Conservation (phyloP, 2,329 filamentous ascomycete genomes). For the Rutstroemia sp. region DNA sequence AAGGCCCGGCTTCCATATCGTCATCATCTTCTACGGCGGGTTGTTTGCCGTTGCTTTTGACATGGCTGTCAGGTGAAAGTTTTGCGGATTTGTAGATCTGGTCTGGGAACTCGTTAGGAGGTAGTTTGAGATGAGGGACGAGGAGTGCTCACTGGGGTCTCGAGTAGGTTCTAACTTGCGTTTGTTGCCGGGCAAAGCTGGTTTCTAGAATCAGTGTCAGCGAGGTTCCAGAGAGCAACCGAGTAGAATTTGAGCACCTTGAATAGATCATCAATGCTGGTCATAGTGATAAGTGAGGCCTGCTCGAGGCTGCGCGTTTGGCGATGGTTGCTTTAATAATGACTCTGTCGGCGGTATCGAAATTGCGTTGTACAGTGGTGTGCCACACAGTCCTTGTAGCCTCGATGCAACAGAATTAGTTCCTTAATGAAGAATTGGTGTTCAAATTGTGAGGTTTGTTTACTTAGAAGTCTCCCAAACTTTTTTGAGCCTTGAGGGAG, state of each 20-base stretch:
- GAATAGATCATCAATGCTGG: conserved; percentile 27
- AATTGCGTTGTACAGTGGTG: not conserved
- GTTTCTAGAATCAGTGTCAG: conserved; percentile 22
- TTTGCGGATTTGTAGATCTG: conserved; percentile 59
- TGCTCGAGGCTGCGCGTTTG: conserved; percentile 2
- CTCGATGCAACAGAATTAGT: not conserved
- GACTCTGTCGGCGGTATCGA: not conserved
- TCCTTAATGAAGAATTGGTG: not conserved
- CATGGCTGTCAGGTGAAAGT: conserved; percentile 36
- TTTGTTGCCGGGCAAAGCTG: conserved; percentile 41
- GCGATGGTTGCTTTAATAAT: not conserved
- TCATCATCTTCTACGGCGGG: conserved; percentile 30
- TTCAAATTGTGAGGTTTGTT: not conserved
- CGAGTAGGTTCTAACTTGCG: conserved; percentile 54
- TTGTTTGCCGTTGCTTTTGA: conserved; percentile 29
- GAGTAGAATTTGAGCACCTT: conserved; percentile 14
- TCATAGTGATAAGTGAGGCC: conserved; percentile 15
- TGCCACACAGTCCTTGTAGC: not conserved
- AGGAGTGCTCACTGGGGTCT: conserved; percentile 49
- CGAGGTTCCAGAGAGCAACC: not conserved
- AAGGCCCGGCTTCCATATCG: conserved; percentile 41
- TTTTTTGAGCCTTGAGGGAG: not conserved
- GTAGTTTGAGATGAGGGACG: not conserved
- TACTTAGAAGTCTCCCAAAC: not conserved
- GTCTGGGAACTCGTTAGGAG: conserved; percentile 33